These are phyloP conservation scores for Calvatia gigantea DNA, from an alignment of 768 basidiomycete genomes.

Conservation along the genomic window DNA sequence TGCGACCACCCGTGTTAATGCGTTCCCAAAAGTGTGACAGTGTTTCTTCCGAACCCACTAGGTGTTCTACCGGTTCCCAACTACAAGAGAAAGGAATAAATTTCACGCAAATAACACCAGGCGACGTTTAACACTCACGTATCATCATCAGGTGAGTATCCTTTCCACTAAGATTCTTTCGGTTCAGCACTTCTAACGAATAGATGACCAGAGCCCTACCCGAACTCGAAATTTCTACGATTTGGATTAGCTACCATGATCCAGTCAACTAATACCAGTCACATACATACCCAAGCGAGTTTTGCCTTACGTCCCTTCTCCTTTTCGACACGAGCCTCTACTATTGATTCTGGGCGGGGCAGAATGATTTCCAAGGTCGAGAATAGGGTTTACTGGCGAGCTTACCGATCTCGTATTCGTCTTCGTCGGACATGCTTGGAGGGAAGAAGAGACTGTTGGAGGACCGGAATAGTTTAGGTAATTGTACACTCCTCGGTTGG, in stretches of 20 bases:
- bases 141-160: conserved; percentile 47
- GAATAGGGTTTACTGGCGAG: conserved; percentile 6
- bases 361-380: conserved; percentile 4
- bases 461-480: no score
- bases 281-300: conserved; percentile 45
- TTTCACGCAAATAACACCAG: neutral
- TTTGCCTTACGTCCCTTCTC: conserved; percentile 38
- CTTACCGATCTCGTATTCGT: conserved; percentile 70
- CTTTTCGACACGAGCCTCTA: conserved; percentile 47
- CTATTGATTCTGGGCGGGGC: conserved; percentile 43
- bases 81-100: conserved; percentile 27
- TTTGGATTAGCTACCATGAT: conserved; percentile 4
- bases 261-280: conserved; percentile 11
- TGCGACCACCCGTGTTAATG: conserved; percentile 44
- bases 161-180: conserved; percentile 50
- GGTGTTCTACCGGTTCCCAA: conserved; percentile 67
- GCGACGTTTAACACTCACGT: conserved; percentile 43
- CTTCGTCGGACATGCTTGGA: conserved; percentile 34
- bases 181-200: neutral
- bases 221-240: conserved; percentile 54
- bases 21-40: conserved; percentile 50
- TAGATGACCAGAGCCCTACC: conserved; percentile 31
- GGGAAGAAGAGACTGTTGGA: neutral
- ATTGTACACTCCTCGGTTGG: no score
- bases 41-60: conserved; percentile 53